These are phyloP conservation scores for Fusarium siculi DNA, from an alignment of 2,329 filamentous ascomycete species.

Conservation along the genomic window DNA sequence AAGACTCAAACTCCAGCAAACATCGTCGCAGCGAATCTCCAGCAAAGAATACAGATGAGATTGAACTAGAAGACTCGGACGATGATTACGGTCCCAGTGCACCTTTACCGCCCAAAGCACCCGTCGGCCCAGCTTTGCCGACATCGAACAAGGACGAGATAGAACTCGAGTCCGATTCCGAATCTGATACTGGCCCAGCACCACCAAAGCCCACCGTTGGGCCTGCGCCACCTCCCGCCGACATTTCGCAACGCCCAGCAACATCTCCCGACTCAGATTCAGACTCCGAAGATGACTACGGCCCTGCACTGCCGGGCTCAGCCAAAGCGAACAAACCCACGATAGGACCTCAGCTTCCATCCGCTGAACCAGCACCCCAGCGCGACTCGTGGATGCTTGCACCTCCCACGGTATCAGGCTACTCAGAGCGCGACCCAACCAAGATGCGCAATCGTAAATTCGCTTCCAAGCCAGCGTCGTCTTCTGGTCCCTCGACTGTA, in stretches of 20 bases:
- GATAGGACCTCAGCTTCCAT: conserved; percentile 50
- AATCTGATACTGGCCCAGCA: conserved; percentile 52
- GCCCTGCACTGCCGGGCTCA: conserved; percentile 66
- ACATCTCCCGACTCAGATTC: conserved; percentile 54
- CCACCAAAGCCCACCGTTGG: conserved; percentile 45
- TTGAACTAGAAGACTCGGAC: conserved; percentile 55
- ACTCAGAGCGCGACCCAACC: conserved; percentile 79
- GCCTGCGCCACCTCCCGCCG: conserved; percentile 52
- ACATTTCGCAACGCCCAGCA: conserved; percentile 29
- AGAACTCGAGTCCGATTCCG: conserved; percentile 51
- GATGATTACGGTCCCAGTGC: conserved; percentile 57
- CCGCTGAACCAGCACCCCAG: conserved; percentile 60
- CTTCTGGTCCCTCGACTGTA: conserved; percentile 53
- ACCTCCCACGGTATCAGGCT: conserved; percentile 67
- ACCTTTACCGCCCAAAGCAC: conserved; percentile 30
- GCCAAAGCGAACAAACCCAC: conserved; percentile 59
- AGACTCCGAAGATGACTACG: conserved; percentile 65
- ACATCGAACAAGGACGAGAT: conserved; percentile 55
- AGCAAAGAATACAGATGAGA: conserved; percentile 59
- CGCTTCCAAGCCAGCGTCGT: conserved; percentile 67
- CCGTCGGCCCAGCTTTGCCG: conserved; percentile 39
- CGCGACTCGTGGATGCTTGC: conserved; percentile 89
- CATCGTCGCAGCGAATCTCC: conserved; percentile 45
- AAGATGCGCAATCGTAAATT: conserved; percentile 86
- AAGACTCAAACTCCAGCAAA: conserved; percentile 56